Base-by-base conservation (phyloP, 2,329 filamentous ascomycete species). In the Metarhizium brunneum region DNA sequence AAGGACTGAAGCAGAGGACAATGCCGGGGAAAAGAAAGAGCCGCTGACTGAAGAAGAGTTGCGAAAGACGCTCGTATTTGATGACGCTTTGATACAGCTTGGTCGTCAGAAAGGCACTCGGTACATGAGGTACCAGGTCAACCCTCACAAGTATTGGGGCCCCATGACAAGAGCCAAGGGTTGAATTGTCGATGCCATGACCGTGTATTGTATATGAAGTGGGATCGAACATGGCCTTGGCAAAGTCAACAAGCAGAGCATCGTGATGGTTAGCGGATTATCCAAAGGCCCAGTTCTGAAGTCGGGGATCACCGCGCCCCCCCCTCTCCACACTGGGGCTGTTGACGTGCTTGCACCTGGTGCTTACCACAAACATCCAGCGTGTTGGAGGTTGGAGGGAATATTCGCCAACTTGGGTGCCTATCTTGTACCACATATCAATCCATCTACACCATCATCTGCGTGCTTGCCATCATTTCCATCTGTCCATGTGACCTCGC, bases 101-200 rank as follows among this genome's bases (percentile, higher is more conserved):
- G 92, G 92, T 0, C 85, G 78, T 62, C 85, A 90, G 57, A 80
- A 76, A 59, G 80, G 82, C 54, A 79, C 75, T 57, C 87, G 85
- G 60, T 77, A 95, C 49, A 84, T 95, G 54, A 79, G 92, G 59
- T 99, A 96, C 70, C 94, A 96, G 74, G 74, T 86, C 58, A 97
- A 97, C 67, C 94, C 94, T 49, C 78, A 87, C 57, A 86, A 90
- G 65, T 94, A 97, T 69, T 99, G 94, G 94, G 94, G 94, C 0
- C 94, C 94, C 1, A 84, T 95, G 83, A 76, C 73, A 53, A 75
- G 76, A 60, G 81, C 81, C 30, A 77, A 69, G 60, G 75, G 57
- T 14, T 51, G 13, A 30, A 14, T 38, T 14, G n/a, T 5, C 32
- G 32, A 35, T 35, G 32, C 10, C 25, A 25, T 25, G 25, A 25